Percentiles rank a stretch among this genome's conserved stretches.
phyloP scores from a whole-genome alignment of 176 grass and related monocot species.

The Aechmea fasciata region DNA sequence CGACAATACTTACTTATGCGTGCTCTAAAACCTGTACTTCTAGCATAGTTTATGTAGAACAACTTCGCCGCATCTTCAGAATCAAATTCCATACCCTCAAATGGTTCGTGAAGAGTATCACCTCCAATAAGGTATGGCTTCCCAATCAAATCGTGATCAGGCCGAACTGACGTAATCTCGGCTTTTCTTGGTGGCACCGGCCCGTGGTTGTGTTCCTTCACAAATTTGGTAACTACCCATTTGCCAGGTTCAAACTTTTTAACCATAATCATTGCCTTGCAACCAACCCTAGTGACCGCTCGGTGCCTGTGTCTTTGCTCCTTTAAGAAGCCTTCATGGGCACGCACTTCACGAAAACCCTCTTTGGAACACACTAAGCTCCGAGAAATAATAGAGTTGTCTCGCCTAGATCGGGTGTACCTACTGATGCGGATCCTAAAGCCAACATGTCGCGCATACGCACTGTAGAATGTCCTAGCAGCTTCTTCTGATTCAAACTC shows the following conservation, averaged over 20 bases:
- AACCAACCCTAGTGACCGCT: slow-evolving; percentile 50
- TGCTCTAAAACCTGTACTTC: slow-evolving; percentile 59
- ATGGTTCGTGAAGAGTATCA: slow-evolving; percentile 32
- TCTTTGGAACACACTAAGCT: slow-evolving; percentile 66
- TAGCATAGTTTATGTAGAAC: slow-evolving; percentile 86
- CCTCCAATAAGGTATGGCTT: slow-evolving; percentile 15
- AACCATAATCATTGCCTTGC: slow-evolving; percentile 64
- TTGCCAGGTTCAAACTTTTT: slow-evolving; percentile 41
- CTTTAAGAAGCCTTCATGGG: slow-evolving; percentile 23
- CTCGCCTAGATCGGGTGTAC: slow-evolving; percentile 55
- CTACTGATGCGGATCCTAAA: slow-evolving; percentile 52
- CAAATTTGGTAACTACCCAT: slow-evolving; percentile 53
- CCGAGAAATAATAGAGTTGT: slow-evolving; percentile 60
- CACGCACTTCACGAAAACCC: slow-evolving; percentile 52
- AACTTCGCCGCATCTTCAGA: slow-evolving; percentile 72
- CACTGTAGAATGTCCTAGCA: slow-evolving; percentile 47
- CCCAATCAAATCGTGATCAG: slow-evolving; percentile 22
- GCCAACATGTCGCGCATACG: slow-evolving; percentile 37
- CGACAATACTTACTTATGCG: slow-evolving; percentile 82
- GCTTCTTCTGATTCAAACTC: slow-evolving; percentile 59
- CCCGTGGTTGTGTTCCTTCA: slow-evolving; percentile 55
- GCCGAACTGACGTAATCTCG: slow-evolving; percentile 17
- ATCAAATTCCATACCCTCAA: slow-evolving; percentile 87
- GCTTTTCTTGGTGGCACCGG: slow-evolving; percentile 48
- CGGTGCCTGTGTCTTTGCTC: slow-evolving; percentile 37